Base-by-base conservation (phyloP, 176 grass and related monocot species). In the Juncus effusus region DNA sequence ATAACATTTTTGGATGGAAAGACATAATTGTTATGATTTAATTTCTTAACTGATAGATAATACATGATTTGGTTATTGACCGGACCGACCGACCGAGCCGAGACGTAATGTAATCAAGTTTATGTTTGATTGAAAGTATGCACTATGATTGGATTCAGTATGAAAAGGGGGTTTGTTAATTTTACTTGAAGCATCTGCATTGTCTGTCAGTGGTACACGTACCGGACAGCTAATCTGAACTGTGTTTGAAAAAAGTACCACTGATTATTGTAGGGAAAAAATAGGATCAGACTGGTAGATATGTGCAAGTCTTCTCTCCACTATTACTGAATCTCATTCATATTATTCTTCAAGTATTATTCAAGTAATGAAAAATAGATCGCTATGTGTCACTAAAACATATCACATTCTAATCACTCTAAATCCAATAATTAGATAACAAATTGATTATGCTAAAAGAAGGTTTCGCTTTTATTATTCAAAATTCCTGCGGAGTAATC, bases 101-200 rank as follows among this genome's bases (percentile, higher is more conserved):
- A 8, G 19, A 28, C 19, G 19, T 52, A 8, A 52, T 52, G 12
- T 52, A 52, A 8, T 12, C 49, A 52, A 63, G 9, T 10, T 37
- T 10, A 39, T 13, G 13, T 55, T 35, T n/a, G n/a, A 37, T 11
- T 56, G 3, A 45, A 60, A 59, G 11, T 47, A 40, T 36, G 28
- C 35, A 12, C 11, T 61, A 36, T 10, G 19, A 13, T 36, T 14
- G 11, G 16, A 2, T 51, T 13, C 13, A 60, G 49, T 60, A 47
- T 47, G 52, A 42, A 60, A 42, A 42, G 52, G 55, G 54, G 4
- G 56, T 59, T 38, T 9, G 60, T 50, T 15, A 61, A 36, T 63
- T 38, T 49, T 60, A 40, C 73, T 56, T 65, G 1, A 76, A 52
- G 73, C 73, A 76, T 54, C 61, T 76, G 73, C 73, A 76, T 40